Base-by-base conservation (phyloP, 805 yeast genomes). In the Kuraishia molischiana region DNA sequence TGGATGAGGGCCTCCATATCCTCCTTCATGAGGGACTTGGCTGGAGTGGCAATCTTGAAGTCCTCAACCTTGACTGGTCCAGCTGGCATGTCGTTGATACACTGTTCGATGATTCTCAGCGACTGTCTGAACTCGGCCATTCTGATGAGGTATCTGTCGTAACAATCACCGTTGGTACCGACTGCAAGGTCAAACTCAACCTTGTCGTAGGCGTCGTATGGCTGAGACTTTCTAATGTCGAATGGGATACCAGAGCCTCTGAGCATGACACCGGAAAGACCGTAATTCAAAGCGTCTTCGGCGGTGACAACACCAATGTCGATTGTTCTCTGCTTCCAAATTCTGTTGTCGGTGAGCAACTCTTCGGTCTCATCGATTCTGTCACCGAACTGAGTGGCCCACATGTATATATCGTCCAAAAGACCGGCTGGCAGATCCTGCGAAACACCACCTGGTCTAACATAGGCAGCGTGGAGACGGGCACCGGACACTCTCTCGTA, bases 301-400 rank as follows among this genome's bases (percentile, higher is more conserved):
- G 94, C 94, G 34, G 87, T 70, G 32, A 85, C 78, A 31, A 73
- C 69, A 51, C 95, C 95, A 43, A 85, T 79, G 48, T 77, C 87
- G 40, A 77, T 62, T 19, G 94, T 83, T 68, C 95, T 79, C 57
- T 80, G 82, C 64, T 79, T 81, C 95, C 95, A 85, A 61, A 85
- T 85, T 65, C 95, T 80, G 64, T 85, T 85, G 56, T 84, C 95
- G 35, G 95, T 84, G 46, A 81, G 71, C 64, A 85, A 72, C 63
- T 85, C 95, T 66, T 85, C 95, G 45, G 83, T 79, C 62, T 85
- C 95, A 59, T 85, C 95, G 48, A 85, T 64, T 66, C 95, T 77
- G 66, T 85, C 95, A 56, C 95, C 95, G 50, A 85, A 85, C 67
- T 85, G 95, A 19, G 95, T 85, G 40, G 95, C 94, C 95, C 95